Evolutionary conservation across 2,329 filamentous ascomycete genomes (phyloP), one percentile per base, ranked within the genome.

Genomic region (Tothia fuscella): DNA sequence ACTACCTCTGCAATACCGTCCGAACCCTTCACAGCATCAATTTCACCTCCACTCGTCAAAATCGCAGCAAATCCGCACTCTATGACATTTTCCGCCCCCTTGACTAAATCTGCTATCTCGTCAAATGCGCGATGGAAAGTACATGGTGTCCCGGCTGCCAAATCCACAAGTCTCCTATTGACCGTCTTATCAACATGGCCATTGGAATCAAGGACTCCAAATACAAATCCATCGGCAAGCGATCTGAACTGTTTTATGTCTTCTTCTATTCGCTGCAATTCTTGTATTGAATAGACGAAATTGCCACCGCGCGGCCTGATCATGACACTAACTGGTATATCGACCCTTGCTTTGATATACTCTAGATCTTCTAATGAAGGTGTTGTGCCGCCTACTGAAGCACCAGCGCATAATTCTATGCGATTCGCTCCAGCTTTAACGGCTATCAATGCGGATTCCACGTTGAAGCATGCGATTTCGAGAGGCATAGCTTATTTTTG

Each of bases 271-370:
- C 3, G 3, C n/a, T 12, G 6, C 2, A 67, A 64, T 19, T 73
- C 68, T 0, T 43, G 22, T 0, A 54, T 38, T 0, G 55, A 53
- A 44, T 73, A 73, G 6, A 49, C 45, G 47, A 74, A 74, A 43
- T 62, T 43, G 0, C 64, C 61, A 1, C 59, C 58, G 6, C 67
- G 63, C 0, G 71, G 68, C 1, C 72, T 62, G 43, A 74, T 67
- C 70, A 76, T 74, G 24, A 70, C 57, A 46, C 68, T 64, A 14
- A 74, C 56, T 0, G 70, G 68, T 33, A 65, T 60, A 17, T 46
- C 24, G n/a, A 22, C n/a, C 5, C 1, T 3, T 21, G 20, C 12
- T 37, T 28, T 37, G 20, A 41, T n/a, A n/a, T 13, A 2, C 3
- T 14, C 12, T 14, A 43, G 33, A 16, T 5, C 3, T 4, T 20